Conservation (phyloP, 2,329 filamentous ascomycete species). For the Mycosphaerelloides madeirae region DNA sequence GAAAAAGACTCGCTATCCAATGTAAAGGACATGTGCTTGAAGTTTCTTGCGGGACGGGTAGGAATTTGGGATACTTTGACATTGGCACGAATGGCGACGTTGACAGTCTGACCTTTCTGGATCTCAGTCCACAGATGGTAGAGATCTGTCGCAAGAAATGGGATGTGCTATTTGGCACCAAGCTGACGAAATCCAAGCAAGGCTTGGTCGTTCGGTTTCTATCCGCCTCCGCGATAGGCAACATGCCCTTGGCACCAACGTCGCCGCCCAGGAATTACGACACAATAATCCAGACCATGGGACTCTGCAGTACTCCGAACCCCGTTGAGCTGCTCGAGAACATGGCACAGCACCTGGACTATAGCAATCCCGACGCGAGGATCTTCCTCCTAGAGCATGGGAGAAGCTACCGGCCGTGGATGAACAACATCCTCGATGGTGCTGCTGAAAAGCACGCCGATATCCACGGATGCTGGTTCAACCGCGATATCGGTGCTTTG, state of each 20-base stretch:
- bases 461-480: slow-evolving; percentile 50
- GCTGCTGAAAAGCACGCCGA: slow-evolving; percentile 45
- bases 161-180: slow-evolving; percentile 35
- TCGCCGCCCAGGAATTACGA: slow-evolving; percentile 38
- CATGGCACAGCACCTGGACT: slow-evolving; percentile 36
- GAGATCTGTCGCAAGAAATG: slow-evolving; percentile 47
- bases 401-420: slow-evolving; percentile 44
- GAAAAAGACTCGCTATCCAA: slow-evolving; percentile 38
- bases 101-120: slow-evolving; percentile 44
- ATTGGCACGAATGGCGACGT: slow-evolving; percentile 21
- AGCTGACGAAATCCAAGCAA: slow-evolving; percentile 15
- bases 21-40: slow-evolving; percentile 47
- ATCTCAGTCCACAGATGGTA: slow-evolving; percentile 46
- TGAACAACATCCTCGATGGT: slow-evolving; percentile 45
- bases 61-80: slow-evolving; percentile 45
- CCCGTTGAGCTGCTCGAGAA: slow-evolving; percentile 43
- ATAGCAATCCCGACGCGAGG: slow-evolving; percentile 40
- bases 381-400: slow-evolving; percentile 50
- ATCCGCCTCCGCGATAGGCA: slow-evolving; percentile 41
- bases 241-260: slow-evolving; percentile 39
- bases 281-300: slow-evolving; percentile 50
- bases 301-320: slow-evolving; percentile 45
- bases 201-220: slow-evolving; percentile 35
- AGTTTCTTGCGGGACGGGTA: slow-evolving; percentile 46
- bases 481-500: slow-evolving; percentile 48